Percentiles rank a stretch among this genome's conserved stretches.
These are phyloP conservation scores for Furcasterigmium furcatum DNA, from an alignment of 2,329 filamentous ascomycete genomes.

Conservation along the genomic window DNA sequence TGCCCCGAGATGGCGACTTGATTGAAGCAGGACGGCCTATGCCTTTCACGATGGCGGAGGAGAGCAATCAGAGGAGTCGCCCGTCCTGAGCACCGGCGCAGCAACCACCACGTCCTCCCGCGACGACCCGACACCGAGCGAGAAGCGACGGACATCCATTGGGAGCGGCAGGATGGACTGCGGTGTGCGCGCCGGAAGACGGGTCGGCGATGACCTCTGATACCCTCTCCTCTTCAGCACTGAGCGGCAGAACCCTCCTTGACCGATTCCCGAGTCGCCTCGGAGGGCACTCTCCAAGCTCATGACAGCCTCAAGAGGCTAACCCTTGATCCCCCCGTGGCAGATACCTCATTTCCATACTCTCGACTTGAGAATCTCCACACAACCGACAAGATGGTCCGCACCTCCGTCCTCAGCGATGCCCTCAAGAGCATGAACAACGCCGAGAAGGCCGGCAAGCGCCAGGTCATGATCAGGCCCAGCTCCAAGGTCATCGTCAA, in stretches of 20 bases:
- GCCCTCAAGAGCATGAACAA: slow-evolving; percentile 99
- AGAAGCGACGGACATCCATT: too few relatives aligned
- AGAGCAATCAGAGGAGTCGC: slow-evolving; percentile 54
- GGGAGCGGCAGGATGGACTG: too few relatives aligned
- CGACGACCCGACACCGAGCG: slow-evolving; percentile 16
- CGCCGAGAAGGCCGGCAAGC: slow-evolving; percentile 99
- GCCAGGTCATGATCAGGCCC: slow-evolving; percentile 96
- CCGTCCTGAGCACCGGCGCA: slow-evolving; percentile 1
- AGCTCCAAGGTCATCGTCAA: slow-evolving; percentile 99
- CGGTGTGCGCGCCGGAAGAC: too few relatives aligned
- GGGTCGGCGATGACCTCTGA: slow-evolving; percentile 27
- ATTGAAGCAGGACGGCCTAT: slow-evolving; percentile 32
- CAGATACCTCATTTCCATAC: slow-evolving; percentile 64
- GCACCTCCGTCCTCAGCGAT: slow-evolving; percentile 99
- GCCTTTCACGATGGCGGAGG: slow-evolving; percentile 52
- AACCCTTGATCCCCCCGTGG: slow-evolving; percentile 40
- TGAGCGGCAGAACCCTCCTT: slow-evolving; percentile 70
- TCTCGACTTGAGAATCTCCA: slow-evolving; percentile 77
- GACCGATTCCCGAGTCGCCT: slow-evolving; percentile 30
- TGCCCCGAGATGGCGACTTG: slow-evolving; percentile 17
- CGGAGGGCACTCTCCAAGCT: slow-evolving; percentile 70
- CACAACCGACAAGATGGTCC: slow-evolving; percentile 86
- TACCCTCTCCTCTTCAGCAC: slow-evolving; percentile 63
- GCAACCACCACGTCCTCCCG: not conserved
- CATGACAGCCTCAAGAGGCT: slow-evolving; percentile 55